Percentiles rank a stretch among this genome's conserved stretches.
Conservation (phyloP, 2,329 filamentous ascomycete genomes). For the Dactylellina parvicollis region DNA sequence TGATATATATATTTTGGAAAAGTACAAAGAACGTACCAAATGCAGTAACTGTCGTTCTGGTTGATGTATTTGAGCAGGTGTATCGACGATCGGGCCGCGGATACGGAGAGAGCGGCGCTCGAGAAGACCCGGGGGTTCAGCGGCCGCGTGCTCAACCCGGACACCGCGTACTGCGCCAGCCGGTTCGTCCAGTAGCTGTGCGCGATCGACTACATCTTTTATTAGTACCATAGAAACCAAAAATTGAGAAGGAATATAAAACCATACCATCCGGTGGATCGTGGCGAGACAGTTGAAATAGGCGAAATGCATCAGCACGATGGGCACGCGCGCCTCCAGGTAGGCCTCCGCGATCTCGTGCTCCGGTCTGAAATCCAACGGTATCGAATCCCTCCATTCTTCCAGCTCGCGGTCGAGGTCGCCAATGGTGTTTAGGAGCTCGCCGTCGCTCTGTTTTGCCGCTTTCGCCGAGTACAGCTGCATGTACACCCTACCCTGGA, state of each 20-base stretch:
- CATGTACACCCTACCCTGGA: constrained; percentile 94
- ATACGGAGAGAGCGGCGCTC: constrained; percentile 89
- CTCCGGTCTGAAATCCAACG: constrained; percentile 94
- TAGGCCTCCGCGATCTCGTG: constrained; percentile 84
- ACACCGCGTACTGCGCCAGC: constrained; percentile 91
- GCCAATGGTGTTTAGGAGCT: constrained; percentile 92
- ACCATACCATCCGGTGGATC: constrained; percentile 83
- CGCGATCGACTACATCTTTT: constrained; percentile 73
- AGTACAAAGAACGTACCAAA: constrained; percentile 76
- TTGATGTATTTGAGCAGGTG: constrained; percentile 95
- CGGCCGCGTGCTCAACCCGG: constrained; percentile 88
- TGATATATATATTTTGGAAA: background rate
- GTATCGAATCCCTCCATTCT: constrained; percentile 95
- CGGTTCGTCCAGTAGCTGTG: constrained; percentile 98
- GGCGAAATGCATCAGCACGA: constrained; percentile 92
- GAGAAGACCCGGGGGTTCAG: constrained; percentile 94
- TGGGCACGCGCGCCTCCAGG: constrained; percentile 74
- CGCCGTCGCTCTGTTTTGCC: constrained; percentile 88
- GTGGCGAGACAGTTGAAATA: constrained; percentile 99
- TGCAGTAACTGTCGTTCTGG: constrained; percentile 91
- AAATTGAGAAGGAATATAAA: constrained; percentile 1
- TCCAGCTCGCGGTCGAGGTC: constrained; percentile 90
- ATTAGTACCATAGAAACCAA: constrained; percentile 6
- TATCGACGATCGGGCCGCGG: constrained; percentile 90
- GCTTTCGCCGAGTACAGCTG: constrained; percentile 91